Conservation (phyloP, 108 stramenopile genomes). For the Cyclotella baltica region DNA sequence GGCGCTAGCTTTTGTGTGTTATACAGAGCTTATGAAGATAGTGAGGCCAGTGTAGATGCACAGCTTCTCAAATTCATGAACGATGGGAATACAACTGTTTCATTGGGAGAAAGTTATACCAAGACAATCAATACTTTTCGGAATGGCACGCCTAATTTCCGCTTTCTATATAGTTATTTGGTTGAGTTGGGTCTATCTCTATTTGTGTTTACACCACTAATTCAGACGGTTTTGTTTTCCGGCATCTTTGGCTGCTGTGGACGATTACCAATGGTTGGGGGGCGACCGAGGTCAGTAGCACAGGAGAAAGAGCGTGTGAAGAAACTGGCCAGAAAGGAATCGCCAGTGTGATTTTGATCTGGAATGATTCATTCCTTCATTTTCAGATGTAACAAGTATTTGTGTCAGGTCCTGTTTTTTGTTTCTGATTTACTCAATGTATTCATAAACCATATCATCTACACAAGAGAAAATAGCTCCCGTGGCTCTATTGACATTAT, state of each 20-base stretch:
- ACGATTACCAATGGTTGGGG: constrained; percentile 46
- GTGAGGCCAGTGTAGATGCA: not conserved
- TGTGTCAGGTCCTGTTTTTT: too few species aligned
- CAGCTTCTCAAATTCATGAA: not conserved
- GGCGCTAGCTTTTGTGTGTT: constrained; percentile 31
- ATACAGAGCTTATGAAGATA: constrained; percentile 30
- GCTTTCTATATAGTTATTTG: constrained; percentile 44
- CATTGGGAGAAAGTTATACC: not conserved
- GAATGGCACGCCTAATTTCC: constrained; percentile 21
- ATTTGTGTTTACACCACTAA: constrained; percentile 49
- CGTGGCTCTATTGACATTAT: too few species aligned
- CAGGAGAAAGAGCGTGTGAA: constrained; percentile 5
- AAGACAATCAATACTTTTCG: constrained; percentile 5
- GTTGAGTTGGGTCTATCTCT: constrained; percentile 42
- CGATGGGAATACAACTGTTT: not conserved
- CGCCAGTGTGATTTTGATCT: not conserved
- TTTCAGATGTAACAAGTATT: too few species aligned
- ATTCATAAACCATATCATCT: too few species aligned
- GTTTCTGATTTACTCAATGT: too few species aligned
- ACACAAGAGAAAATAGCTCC: too few species aligned
- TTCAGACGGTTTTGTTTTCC: constrained; percentile 40
- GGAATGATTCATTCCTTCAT: constrained; percentile 6
- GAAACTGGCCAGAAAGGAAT: not conserved
- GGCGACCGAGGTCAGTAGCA: constrained; percentile 37
- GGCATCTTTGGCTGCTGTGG: constrained; percentile 59